phyloP scores from a whole-genome alignment of 2,329 filamentous ascomycete species.

The Amauroascus verrucosus region DNA sequence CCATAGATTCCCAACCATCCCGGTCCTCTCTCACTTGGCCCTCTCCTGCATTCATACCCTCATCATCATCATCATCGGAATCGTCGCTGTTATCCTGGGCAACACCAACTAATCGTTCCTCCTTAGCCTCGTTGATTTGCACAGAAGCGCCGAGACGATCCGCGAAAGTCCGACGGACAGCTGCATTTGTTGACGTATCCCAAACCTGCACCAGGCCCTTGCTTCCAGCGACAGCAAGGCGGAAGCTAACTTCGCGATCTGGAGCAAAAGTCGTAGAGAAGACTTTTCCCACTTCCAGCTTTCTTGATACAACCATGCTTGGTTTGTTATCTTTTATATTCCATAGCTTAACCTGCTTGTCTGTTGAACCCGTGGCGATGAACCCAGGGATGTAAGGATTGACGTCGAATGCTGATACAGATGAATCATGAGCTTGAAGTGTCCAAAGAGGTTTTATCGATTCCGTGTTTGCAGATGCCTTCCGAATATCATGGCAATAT shows the following conservation, averaged over 20 bases:
- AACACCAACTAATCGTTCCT: conserved; percentile 69
- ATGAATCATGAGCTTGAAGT: conserved; percentile 88
- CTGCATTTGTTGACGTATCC: conserved; percentile 90
- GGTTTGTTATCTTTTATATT: conserved; percentile 73
- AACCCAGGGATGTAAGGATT: conserved; percentile 84
- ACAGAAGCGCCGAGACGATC: conserved; percentile 50
- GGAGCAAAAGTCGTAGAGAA: conserved; percentile 87
- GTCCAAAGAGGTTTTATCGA: conserved; percentile 83
- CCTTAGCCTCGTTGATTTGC: conserved; percentile 45
- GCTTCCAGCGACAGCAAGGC: conserved; percentile 85
- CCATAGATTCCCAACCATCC: conserved; percentile 47
- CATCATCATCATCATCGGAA: conserved; percentile 51
- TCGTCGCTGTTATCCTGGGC: conserved; percentile 56
- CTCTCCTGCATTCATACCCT: conserved; percentile 29
- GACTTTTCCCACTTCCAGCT: conserved; percentile 87
- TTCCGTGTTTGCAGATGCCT: conserved; percentile 60
- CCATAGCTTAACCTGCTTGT: conserved; percentile 95
- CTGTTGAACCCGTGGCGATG: conserved; percentile 84
- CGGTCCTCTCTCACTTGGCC: conserved; percentile 36
- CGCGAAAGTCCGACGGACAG: conserved; percentile 75
- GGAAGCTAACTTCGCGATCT: conserved; percentile 81
- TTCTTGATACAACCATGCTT: conserved; percentile 80
- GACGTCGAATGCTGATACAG: conserved; percentile 83
- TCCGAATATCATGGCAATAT: conserved; percentile 82
- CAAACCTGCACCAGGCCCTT: conserved; percentile 88